Conservation (phyloP, 441 rosid genomes). For the Melastoma candidum region DNA sequence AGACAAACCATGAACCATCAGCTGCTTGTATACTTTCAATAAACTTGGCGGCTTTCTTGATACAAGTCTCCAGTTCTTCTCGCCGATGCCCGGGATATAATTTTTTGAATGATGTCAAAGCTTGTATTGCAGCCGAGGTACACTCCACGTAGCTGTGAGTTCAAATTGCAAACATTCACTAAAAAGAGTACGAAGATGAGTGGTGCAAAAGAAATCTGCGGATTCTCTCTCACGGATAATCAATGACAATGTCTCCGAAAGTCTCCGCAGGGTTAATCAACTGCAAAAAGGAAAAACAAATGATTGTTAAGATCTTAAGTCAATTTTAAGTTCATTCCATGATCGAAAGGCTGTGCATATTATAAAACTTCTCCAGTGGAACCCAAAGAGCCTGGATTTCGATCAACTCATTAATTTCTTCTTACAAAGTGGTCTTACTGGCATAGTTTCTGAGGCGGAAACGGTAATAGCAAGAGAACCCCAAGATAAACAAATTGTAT, state of each 20-base stretch:
- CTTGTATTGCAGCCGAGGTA: slow-evolving; percentile 64
- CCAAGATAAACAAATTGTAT: too few species aligned
- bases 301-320: too few species aligned
- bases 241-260: slow-evolving; percentile 93
- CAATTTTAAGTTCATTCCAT: too few species aligned
- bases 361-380: too few species aligned
- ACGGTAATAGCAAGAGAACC: too few species aligned
- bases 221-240: slow-evolving; percentile 69
- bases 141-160: slow-evolving; percentile 58
- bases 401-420: too few species aligned
- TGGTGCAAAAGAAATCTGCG: neutral
- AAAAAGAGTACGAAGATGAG: neutral
- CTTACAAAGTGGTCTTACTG: too few species aligned
- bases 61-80: slow-evolving; percentile 31
- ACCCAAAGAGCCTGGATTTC: too few species aligned
- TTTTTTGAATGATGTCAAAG: slow-evolving; percentile 27
- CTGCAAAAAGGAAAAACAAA: slow-evolving; percentile 33
- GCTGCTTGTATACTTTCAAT: slow-evolving; percentile 34
- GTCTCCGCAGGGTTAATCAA: slow-evolving; percentile 99
- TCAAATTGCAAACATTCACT: neutral
- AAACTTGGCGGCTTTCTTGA: slow-evolving; percentile 33
- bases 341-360: too few species aligned
- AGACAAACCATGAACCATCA: slow-evolving; percentile 58
- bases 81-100: slow-evolving; percentile 23
- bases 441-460: too few species aligned